Evolutionary conservation across 1,139 yeast species (phyloP).

Genomic region (Yamadazyma aaseri): DNA sequence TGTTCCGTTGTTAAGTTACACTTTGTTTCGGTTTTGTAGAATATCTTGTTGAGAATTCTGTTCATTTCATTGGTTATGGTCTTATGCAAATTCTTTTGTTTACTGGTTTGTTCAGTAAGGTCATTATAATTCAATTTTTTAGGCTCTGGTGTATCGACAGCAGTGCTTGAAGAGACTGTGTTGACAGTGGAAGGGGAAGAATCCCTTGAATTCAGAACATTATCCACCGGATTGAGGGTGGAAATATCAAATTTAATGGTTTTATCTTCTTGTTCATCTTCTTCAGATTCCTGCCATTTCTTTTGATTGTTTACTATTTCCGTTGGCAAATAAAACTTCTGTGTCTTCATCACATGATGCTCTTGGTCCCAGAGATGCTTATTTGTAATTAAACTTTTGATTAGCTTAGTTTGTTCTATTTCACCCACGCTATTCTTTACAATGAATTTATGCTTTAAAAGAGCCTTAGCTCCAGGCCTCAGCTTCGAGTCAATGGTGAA

Average conservation of each 20-base stretch:
- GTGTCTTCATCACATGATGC: slow-evolving; percentile 31
- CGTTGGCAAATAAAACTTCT: slow-evolving; percentile 41
- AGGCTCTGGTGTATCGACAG: slow-evolving; percentile 1
- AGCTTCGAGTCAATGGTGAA: slow-evolving; percentile 58
- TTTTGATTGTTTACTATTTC: slow-evolving; percentile 35
- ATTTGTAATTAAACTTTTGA: slow-evolving; percentile 36
- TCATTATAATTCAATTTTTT: slow-evolving; percentile 11
- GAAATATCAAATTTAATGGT: slow-evolving; percentile 40
- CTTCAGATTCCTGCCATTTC: slow-evolving; percentile 29
- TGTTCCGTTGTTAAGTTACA: slow-evolving; percentile 35
- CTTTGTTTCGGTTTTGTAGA: slow-evolving; percentile 34
- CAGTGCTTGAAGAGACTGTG: neutral
- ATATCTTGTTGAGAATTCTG: slow-evolving; percentile 34
- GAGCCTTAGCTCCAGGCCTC: slow-evolving; percentile 56
- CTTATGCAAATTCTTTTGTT: slow-evolving; percentile 27
- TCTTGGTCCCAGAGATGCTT: slow-evolving; percentile 45
- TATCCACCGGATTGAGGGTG: slow-evolving; percentile 20
- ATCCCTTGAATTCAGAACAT: slow-evolving; percentile 18
- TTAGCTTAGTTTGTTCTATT: slow-evolving; percentile 10
- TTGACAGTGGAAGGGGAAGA: slow-evolving; percentile 12
- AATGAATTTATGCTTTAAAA: slow-evolving; percentile 64
- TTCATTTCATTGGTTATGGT: slow-evolving; percentile 29
- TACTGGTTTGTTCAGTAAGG: slow-evolving; percentile 15
- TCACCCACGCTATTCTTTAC: slow-evolving; percentile 16
- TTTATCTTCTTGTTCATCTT: slow-evolving; percentile 12